Percentiles rank a stretch among this genome's conserved stretches.
phyloP scores from a whole-genome alignment of 768 basidiomycete genomes.

The Russula dissimulans region DNA sequence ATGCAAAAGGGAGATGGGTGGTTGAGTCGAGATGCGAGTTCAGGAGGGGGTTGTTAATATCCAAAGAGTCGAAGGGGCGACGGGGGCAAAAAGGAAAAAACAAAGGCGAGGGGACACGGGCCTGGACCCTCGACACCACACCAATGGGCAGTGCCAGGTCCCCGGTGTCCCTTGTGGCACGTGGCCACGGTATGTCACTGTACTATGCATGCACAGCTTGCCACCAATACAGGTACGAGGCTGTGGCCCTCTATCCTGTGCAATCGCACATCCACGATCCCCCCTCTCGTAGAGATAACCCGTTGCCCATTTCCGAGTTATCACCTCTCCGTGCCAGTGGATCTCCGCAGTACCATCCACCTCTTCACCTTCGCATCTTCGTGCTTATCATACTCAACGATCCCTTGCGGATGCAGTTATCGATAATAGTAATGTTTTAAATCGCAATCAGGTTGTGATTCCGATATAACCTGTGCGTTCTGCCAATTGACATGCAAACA shows the following conservation, averaged over 20 bases:
- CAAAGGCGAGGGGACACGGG: accelerated
- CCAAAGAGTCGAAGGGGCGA: background rate
- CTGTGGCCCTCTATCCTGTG: background rate
- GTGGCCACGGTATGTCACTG: background rate
- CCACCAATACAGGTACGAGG: background rate
- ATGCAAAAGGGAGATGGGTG: background rate
- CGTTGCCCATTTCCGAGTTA: no score
- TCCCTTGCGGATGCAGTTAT: no score
- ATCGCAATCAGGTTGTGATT: no score
- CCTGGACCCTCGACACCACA: background rate
- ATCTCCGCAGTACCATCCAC: no score
- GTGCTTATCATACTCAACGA: no score
- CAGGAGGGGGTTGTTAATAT: background rate
- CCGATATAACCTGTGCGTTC: no score
- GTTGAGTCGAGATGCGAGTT: background rate
- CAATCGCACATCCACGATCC: no score
- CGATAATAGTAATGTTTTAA: no score
- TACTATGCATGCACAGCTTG: background rate
- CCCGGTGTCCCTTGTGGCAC: background rate
- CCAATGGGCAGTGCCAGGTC: background rate
- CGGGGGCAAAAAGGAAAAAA: background rate
- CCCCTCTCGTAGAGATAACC: no score
- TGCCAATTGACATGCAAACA: background rate
- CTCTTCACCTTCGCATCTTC: no score
- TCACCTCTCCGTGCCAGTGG: no score